A percentile compares a stretch with the other conserved stretches of the same genome.
phyloP scores from a whole-genome alignment of 306 rosid species.

The Castanea mollissima region DNA sequence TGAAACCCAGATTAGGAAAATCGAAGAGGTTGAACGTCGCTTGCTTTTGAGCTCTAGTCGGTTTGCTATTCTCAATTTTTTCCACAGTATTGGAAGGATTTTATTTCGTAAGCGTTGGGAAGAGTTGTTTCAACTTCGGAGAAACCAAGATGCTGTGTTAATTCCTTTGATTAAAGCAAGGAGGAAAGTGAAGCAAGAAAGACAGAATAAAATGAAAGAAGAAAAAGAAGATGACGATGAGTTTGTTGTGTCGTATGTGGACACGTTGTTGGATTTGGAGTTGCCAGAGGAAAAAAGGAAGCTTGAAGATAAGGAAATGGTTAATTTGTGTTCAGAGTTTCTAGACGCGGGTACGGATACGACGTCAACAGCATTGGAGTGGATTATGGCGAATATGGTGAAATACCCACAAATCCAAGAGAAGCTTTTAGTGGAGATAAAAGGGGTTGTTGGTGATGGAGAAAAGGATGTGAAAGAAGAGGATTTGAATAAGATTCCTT shows the following conservation, averaged over 20 bases:
- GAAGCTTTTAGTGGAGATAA: background rate
- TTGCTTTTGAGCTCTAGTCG: background rate
- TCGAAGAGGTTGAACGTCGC: background rate
- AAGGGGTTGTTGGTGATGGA: background rate
- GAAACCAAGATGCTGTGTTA: background rate
- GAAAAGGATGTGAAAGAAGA: too few relatives aligned
- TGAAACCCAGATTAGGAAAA: background rate
- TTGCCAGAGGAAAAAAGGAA: background rate
- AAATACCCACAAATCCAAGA: background rate
- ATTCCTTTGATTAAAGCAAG: background rate
- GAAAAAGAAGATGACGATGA: background rate
- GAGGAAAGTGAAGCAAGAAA: background rate
- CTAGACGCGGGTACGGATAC: background rate
- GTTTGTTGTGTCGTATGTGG: conserved; percentile 6
- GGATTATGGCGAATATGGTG: conserved; percentile 1
- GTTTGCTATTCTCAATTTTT: background rate
- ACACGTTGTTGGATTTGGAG: conserved; percentile 5
- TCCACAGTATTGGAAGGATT: background rate
- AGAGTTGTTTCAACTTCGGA: background rate
- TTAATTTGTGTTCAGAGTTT: background rate
- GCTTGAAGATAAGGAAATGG: background rate
- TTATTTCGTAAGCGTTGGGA: background rate
- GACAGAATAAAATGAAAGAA: background rate
- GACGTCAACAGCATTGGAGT: background rate
- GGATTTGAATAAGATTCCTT: too few relatives aligned